Evolutionary conservation across 352 stramenopile genomes (phyloP).

Genomic region (Blastocystis sp.): DNA sequence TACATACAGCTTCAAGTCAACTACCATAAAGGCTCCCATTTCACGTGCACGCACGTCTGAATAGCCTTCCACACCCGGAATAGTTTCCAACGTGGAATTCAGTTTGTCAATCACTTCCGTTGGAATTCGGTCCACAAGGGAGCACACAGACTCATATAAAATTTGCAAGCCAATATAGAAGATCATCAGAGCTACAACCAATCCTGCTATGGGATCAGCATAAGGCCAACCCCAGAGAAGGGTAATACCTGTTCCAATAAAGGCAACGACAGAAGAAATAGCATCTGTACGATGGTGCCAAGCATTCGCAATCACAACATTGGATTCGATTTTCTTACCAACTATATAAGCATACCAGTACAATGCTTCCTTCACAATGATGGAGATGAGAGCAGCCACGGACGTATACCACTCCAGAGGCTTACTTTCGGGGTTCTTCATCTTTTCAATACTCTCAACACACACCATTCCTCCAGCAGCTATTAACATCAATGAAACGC

Average conservation of each 20-base stretch:
- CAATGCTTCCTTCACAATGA: constrained; percentile 76
- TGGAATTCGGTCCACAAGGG: constrained; percentile 36
- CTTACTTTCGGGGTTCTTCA: background rate
- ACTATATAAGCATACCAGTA: constrained; percentile 76
- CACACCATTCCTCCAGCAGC: constrained; percentile 73
- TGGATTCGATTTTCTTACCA: constrained; percentile 73
- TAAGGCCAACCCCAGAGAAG: background rate
- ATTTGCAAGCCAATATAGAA: constrained; percentile 77
- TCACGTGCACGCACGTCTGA: constrained; percentile 75
- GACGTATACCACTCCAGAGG: background rate
- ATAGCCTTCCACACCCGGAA: constrained; percentile 67
- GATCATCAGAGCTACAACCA: constrained; percentile 79
- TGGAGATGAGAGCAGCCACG: constrained; percentile 72
- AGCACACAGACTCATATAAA: constrained; percentile 71
- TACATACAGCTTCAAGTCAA: constrained; percentile 77
- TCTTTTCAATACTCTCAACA: constrained; percentile 70
- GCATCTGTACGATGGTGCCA: constrained; percentile 82
- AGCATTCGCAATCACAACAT: constrained; percentile 80
- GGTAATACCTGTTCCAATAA: constrained; percentile 64
- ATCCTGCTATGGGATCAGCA: constrained; percentile 70
- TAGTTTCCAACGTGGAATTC: background rate
- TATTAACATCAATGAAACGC: constrained; percentile 76
- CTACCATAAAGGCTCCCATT: constrained; percentile 78
- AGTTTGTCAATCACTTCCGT: constrained; percentile 37
- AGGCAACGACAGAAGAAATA: constrained; percentile 78